These are phyloP conservation scores for Ilex aquifolium DNA, from an alignment of 257 asterid genomes.

Conservation along the genomic window DNA sequence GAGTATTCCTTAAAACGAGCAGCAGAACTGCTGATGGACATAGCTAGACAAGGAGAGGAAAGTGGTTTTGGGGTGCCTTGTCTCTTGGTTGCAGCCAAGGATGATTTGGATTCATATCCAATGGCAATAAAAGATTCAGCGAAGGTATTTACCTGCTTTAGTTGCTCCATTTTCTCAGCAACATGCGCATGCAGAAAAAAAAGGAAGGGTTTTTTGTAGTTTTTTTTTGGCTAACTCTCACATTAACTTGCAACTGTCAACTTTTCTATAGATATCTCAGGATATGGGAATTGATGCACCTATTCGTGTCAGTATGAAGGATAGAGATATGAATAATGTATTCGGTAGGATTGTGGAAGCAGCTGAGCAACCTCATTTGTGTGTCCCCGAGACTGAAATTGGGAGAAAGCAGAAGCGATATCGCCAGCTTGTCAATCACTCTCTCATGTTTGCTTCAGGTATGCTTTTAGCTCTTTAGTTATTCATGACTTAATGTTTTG, in stretches of 20 bases:
- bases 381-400: slow-evolving; percentile 80
- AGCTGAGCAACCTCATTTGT: slow-evolving; percentile 82
- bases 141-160: slow-evolving; percentile 38
- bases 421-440: slow-evolving; percentile 51
- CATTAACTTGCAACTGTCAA: neutral
- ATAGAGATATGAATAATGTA: slow-evolving; percentile 68
- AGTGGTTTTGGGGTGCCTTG: slow-evolving; percentile 77
- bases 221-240: neutral
- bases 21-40: slow-evolving; percentile 62
- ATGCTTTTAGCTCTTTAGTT: neutral
- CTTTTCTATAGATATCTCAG: slow-evolving; percentile 59
- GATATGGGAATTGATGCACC: slow-evolving; percentile 83
- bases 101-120: slow-evolving; percentile 61
- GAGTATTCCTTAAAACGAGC: slow-evolving; percentile 71
- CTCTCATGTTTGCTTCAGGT: slow-evolving; percentile 79
- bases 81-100: slow-evolving; percentile 87
- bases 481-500: no score
- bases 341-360: slow-evolving; percentile 72
- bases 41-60: slow-evolving; percentile 77
- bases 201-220: neutral
- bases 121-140: slow-evolving; percentile 60
- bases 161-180: slow-evolving; percentile 8
- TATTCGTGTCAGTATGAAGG: slow-evolving; percentile 76
- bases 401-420: slow-evolving; percentile 67
- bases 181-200: slow-evolving; percentile 3